Evolutionary conservation across 2,329 filamentous ascomycete genomes (phyloP).

Genomic region (Meredithiella fracta): DNA sequence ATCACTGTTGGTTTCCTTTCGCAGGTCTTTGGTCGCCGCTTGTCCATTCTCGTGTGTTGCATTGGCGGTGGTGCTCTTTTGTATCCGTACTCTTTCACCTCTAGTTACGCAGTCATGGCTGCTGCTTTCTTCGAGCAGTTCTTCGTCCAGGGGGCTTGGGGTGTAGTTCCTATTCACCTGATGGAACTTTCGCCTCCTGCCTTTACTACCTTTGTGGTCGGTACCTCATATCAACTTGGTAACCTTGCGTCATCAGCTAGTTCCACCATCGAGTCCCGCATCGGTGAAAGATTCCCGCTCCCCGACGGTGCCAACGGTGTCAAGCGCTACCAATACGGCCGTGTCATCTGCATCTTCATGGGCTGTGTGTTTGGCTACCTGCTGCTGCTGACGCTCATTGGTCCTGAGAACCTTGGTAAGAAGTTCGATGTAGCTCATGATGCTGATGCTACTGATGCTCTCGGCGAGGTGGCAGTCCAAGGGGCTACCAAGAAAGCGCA

Average conservation of each 20-base stretch:
- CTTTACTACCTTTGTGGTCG: constrained; percentile 59
- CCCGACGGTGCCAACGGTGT: constrained; percentile 32
- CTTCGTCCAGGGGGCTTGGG: constrained; percentile 63
- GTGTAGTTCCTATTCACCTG: constrained; percentile 58
- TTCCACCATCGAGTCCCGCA: constrained; percentile 59
- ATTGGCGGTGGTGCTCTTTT: constrained; percentile 45
- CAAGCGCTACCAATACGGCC: constrained; percentile 55
- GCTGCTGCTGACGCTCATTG: constrained; percentile 45
- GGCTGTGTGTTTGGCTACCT: constrained; percentile 56
- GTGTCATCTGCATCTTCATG: constrained; percentile 85
- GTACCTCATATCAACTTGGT: constrained; percentile 59
- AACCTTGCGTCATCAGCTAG: constrained; percentile 55
- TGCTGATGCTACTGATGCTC: constrained; percentile 30
- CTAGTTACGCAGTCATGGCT: constrained; percentile 39
- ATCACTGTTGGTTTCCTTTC: constrained; percentile 57
- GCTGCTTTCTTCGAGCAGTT: constrained; percentile 61
- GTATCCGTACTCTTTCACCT: constrained; percentile 52
- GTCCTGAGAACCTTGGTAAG: constrained; percentile 36
- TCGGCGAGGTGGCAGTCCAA: constrained; percentile 24
- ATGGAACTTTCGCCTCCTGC: constrained; percentile 60
- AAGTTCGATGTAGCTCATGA: constrained; percentile 36
- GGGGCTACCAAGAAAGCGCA: constrained; percentile 3
- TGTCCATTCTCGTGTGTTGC: constrained; percentile 45
- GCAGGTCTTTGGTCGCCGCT: constrained; percentile 58
- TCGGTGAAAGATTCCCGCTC: constrained; percentile 60